Base-by-base conservation (phyloP, 306 rosid genomes). In the Arachis stenosperma region DNA sequence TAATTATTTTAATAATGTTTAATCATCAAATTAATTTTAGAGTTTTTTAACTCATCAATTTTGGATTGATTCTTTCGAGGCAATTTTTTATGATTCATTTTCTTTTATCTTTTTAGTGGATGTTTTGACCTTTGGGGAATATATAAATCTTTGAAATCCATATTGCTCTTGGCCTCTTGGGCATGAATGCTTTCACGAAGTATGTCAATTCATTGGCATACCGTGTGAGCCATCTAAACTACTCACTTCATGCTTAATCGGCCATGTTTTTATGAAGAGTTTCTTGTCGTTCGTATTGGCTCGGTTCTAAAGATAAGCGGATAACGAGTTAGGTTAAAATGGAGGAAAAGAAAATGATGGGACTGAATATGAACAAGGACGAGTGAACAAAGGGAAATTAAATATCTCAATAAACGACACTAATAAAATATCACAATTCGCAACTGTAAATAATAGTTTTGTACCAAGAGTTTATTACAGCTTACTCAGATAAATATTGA, bases 401-500 rank as follows among this genome's bases (percentile, higher is more conserved):
- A 67, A 67, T 48, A 22, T 22, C 65, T 78, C 47, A 57, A 71
- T 48, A 13, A 10, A 73, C 43, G 63, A 75, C 63, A 69, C 1
- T 27, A 29, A 77, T 46, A 74, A 60, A 80, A 66, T 61, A 74
- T 40, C 61, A 74, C 50, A 69, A 44, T 12, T 40, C 61, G 68
- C 50, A 69, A 44, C 15, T 44, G 22, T n/a, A 61, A 62, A 67
- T 50, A 61, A 33, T 33, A 72, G 30, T 6, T 59, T 42, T 41
- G 60, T 44, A 67, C 17, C 53, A 40, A 62, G 64, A 71, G 22
- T 58, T 78, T 73, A 64, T 68, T 61, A 54, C 69, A 61, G 65
- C 75, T 76, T 67, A 67, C 43, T 61, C 70, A 79, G 40, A 8
- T 8, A 67, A 69, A 56, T 22, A 68, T 71, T 81, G 46, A 67